Evolutionary conservation across 2,329 filamentous ascomycete species (phyloP), one percentile per base, ranked within the genome.

Genomic region (Leptographium flavum): DNA sequence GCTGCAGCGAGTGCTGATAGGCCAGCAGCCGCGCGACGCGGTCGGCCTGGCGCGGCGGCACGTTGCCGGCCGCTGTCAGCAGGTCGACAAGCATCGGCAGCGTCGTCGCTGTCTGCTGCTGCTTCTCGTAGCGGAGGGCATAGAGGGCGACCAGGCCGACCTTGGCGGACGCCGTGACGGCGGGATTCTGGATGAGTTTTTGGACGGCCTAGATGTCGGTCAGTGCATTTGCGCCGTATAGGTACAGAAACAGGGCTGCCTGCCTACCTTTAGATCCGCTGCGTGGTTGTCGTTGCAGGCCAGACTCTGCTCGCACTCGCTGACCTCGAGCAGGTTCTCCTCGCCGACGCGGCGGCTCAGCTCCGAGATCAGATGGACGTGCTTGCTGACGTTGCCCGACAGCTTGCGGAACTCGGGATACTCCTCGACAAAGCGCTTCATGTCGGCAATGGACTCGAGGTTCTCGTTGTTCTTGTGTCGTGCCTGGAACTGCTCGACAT

Each of bases 381-480:
- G 92, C 60, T 98, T 98, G 66, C 88, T 96, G 45, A 98, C 92
- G 54, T 98, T 98, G 32, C 92, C 88, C 2, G 92, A 95, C 1
- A 98, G 76, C 57, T 95, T 94, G 47, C 92, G 80, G 62, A 98
- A 98, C 60, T 98, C 92, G 2, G 92, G 92, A 58, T 96, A 98
- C 57, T 98, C 92, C 62, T 98, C 92, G 45, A 98, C 93, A 56
- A 98, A 98, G 37, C 88, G 85, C 63, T 98, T 98, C 93, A 98
- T 98, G 60, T 98, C 92, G 45, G 83, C 74, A 58, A 98, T 96
- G 15, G 90, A 95, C 58, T 98, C 92, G 49, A 98, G 88, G 58
- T 94, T 92, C 60, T 87, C 85, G 55, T 81, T 94, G 55, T 83
- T 94, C 58, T 96, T 90, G n/a, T 90, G 94, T 61, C 94, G 95